Evolutionary conservation across 208 protist species (phyloP).

Genomic region (Polymyxa betae): DNA sequence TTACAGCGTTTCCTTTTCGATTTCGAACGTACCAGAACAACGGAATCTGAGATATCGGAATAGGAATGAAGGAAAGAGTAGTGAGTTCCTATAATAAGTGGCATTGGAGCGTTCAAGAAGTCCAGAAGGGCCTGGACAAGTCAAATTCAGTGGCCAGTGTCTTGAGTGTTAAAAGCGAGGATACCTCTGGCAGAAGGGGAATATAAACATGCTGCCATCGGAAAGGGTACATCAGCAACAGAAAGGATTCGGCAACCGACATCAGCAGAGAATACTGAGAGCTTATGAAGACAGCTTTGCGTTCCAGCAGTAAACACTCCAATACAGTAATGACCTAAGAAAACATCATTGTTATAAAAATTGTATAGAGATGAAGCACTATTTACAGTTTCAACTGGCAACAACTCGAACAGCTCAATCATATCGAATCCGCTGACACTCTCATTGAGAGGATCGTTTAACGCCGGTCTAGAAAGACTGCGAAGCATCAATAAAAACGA

Average conservation of each 20-base stretch:
- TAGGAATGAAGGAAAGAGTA: conserved; percentile 51
- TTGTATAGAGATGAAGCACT: not conserved
- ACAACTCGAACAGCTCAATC: conserved; percentile 42
- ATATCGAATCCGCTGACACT: conserved; percentile 10
- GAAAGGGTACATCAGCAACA: conserved; percentile 63
- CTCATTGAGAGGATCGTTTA: conserved; percentile 35
- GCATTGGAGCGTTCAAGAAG: conserved; percentile 59
- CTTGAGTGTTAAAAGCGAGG: not conserved
- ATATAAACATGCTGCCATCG: conserved; percentile 59
- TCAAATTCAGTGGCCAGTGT: not conserved
- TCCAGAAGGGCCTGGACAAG: conserved; percentile 23
- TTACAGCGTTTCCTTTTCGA: not conserved
- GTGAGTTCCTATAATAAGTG: conserved; percentile 61
- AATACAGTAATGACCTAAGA: conserved; percentile 47
- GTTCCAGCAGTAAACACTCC: conserved; percentile 47
- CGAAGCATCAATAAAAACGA: not conserved
- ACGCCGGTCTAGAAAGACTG: not conserved
- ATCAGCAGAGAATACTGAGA: conserved; percentile 60
- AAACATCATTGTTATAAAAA: not conserved
- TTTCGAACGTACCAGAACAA: not conserved
- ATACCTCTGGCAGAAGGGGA: conserved; percentile 56
- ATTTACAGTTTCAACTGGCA: conserved; percentile 9
- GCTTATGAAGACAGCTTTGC: conserved; percentile 57
- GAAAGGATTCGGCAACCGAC: conserved; percentile 57
- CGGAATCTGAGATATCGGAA: conserved; percentile 10